A percentile compares a stretch with the other conserved stretches of the same genome.
These are phyloP conservation scores for Magnusiomyces fungicola DNA, from an alignment of 1,139 yeast genomes.

Conservation along the genomic window DNA sequence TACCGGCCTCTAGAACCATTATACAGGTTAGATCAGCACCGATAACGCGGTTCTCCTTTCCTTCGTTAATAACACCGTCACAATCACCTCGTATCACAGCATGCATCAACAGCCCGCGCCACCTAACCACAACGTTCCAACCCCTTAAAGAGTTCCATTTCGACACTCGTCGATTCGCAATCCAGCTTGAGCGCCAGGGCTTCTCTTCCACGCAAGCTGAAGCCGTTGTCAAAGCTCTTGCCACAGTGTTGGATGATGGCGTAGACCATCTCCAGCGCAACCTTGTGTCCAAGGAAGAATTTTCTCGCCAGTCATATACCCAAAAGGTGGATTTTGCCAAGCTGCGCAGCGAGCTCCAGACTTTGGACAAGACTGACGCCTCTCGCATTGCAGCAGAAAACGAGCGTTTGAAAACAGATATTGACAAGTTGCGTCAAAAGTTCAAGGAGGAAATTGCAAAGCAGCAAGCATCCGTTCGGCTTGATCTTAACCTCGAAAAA, in stretches of 20 bases:
- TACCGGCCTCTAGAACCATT: no score
- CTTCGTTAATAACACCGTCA: no score
- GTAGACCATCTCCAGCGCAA: constrained; percentile 66
- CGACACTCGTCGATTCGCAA: constrained; percentile 72
- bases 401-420: constrained; percentile 73
- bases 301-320: constrained; percentile 81
- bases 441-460: constrained; percentile 89
- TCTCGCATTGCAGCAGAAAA: constrained; percentile 78
- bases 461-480: constrained; percentile 80
- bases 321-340: constrained; percentile 96
- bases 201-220: constrained; percentile 73
- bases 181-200: constrained; percentile 60
- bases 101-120: no score
- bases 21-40: no score
- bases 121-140: no score
- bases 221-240: constrained; percentile 67
- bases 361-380: constrained; percentile 81
- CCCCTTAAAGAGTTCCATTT: constrained; percentile 40
- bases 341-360: constrained; percentile 80
- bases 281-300: constrained; percentile 71
- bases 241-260: constrained; percentile 76
- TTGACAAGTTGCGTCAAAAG: constrained; percentile 77
- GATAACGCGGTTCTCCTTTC: no score
- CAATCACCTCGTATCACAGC: no score
- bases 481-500: constrained; percentile 86